Conservation (phyloP, 2,329 filamentous ascomycete species). For the Arthroderma sp. region DNA sequence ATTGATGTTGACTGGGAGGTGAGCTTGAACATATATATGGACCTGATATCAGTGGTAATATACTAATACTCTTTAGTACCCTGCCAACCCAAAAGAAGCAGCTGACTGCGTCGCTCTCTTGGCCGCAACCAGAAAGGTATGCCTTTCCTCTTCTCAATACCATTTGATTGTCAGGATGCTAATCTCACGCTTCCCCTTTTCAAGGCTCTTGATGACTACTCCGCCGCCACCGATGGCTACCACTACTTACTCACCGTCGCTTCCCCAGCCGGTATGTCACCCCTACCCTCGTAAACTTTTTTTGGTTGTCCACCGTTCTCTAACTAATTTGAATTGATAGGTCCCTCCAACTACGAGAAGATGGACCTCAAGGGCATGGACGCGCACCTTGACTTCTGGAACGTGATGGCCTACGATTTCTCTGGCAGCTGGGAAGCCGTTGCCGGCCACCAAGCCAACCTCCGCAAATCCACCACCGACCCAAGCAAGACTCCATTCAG, state of each 20-base stretch:
- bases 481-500: conserved; percentile 64
- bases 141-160: not conserved
- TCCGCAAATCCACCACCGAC: conserved; percentile 47
- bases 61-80: conserved; percentile 16
- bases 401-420: conserved; percentile 74
- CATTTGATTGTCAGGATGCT: not conserved
- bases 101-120: conserved; percentile 24
- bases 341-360: conserved; percentile 32
- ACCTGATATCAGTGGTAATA: not conserved
- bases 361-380: conserved; percentile 34
- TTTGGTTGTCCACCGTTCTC: not conserved
- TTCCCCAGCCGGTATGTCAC: conserved; percentile 27
- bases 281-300: not conserved
- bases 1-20: conserved; percentile 33
- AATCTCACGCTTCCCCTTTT: not conserved
- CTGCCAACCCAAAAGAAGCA: conserved; percentile 21
- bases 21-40: not conserved
- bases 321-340: conserved; percentile 10
- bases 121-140: conserved; percentile 19
- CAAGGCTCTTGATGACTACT: conserved; percentile 31
- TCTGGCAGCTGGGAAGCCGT: conserved; percentile 65
- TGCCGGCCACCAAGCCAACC: conserved; percentile 69
- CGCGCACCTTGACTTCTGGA: conserved; percentile 38
- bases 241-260: conserved; percentile 36
- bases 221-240: conserved; percentile 24